These are phyloP conservation scores for Fraxinus velutina DNA, from an alignment of 305 asterid species.

Conservation along the genomic window DNA sequence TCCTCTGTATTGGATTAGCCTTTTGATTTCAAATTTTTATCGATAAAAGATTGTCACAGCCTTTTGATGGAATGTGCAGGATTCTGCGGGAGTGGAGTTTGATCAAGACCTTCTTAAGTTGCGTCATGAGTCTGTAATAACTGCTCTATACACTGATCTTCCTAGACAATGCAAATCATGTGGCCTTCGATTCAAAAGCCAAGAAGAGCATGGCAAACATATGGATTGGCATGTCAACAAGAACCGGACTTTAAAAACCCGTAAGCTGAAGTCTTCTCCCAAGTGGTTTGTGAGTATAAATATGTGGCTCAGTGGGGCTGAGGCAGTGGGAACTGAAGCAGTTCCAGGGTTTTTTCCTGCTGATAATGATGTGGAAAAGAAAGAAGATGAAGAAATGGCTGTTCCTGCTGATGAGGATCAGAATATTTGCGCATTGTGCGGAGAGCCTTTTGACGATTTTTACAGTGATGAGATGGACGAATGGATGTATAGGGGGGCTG, in stretches of 20 bases:
- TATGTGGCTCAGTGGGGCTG: conserved; percentile 90
- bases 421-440: conserved; percentile 78
- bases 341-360: conserved; percentile 66
- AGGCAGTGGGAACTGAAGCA: conserved; percentile 67
- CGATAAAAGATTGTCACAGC: conserved; percentile 10
- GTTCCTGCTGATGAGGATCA: conserved; percentile 95
- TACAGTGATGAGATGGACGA: conserved; percentile 89
- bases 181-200: conserved; percentile 76
- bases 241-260: conserved; percentile 70
- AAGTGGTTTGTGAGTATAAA: conserved; percentile 77
- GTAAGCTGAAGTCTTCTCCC: conserved; percentile 79
- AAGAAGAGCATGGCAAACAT: conserved; percentile 90
- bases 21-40: conserved; percentile 3
- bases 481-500: conserved; percentile 96
- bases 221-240: conserved; percentile 98
- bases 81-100: conserved; percentile 65
- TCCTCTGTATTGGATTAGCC: conserved; percentile 1
- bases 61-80: conserved; percentile 39
- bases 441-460: conserved; percentile 86
- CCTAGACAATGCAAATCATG: conserved; percentile 90
- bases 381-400: conserved; percentile 74
- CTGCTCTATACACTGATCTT: conserved; percentile 66
- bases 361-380: conserved; percentile 55
- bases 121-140: conserved; percentile 61
- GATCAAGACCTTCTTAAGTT: conserved; percentile 74